Percentiles rank a stretch among this genome's conserved stretches.
Conservation (phyloP, 179 eudicot species). For the Beta macrorhiza region DNA sequence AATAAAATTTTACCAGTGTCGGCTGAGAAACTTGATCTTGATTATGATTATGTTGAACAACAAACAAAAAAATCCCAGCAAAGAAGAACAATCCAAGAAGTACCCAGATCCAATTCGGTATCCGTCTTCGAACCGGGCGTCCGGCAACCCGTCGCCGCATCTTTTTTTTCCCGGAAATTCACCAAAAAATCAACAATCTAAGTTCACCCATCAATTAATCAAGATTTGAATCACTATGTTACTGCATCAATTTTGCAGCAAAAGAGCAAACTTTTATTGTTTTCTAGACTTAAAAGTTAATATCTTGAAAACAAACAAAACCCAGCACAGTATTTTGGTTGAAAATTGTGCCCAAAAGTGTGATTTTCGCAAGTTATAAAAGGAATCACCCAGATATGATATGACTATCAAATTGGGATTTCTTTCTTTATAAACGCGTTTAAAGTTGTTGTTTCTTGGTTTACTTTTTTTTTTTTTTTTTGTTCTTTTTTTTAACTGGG, state of each 20-base stretch:
- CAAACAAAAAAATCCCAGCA: slow-evolving; percentile 60
- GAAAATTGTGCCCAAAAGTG: slow-evolving; percentile 21
- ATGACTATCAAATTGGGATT: background rate
- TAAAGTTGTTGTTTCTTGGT: background rate
- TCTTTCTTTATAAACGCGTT: background rate
- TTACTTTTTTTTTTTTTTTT: background rate
- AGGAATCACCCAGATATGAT: background rate
- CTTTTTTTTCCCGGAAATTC: slow-evolving; percentile 25
- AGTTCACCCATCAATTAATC: slow-evolving; percentile 27
- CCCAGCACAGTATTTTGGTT: slow-evolving; percentile 4
- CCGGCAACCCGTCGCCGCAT: slow-evolving; percentile 92
- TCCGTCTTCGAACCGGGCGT: slow-evolving; percentile 82
- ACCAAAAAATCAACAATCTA: slow-evolving; percentile 29
- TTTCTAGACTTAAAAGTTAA: background rate
- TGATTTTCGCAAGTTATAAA: background rate
- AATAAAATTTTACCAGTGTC: slow-evolving; percentile 39
- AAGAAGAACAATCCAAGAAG: slow-evolving; percentile 53
- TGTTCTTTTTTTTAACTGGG: background rate
- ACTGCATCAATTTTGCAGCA: background rate
- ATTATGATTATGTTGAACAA: slow-evolving; percentile 66
- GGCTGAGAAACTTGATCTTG: slow-evolving; percentile 49
- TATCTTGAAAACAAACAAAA: background rate
- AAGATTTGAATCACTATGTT: background rate
- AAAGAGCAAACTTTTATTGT: background rate
- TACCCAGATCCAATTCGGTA: slow-evolving; percentile 79